Conservation (phyloP, 768 basidiomycete genomes). For the Hygrophorus russula region DNA sequence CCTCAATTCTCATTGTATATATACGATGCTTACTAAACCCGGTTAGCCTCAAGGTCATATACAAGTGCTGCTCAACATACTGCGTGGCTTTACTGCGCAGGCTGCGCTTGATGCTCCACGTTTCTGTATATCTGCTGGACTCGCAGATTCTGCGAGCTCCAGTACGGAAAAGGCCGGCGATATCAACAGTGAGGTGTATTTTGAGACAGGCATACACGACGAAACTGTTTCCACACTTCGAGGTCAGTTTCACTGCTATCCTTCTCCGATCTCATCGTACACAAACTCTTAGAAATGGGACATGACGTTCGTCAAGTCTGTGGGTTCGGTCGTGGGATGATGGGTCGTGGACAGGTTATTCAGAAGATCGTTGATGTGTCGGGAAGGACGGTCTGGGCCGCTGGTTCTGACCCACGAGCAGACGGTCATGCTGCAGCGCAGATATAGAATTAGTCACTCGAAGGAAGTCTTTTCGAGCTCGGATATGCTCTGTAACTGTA, state of each 20-base stretch:
- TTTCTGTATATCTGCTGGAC: constrained; percentile 88
- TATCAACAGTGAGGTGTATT: constrained; percentile 75
- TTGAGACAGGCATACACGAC: constrained; percentile 71
- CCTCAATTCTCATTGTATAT: neutral
- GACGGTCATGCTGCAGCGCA: constrained; percentile 86
- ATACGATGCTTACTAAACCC: neutral
- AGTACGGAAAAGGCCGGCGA: constrained; percentile 44
- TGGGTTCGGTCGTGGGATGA: constrained; percentile 50
- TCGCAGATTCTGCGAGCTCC: constrained; percentile 44
- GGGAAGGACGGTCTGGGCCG: constrained; percentile 83
- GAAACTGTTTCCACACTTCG: constrained; percentile 55
- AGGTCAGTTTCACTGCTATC: constrained; percentile 29
- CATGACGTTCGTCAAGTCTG: constrained; percentile 61
- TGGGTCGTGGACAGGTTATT: constrained; percentile 87
- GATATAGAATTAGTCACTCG: constrained; percentile 33
- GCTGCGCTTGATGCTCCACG: constrained; percentile 89
- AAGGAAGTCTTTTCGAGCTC: neutral
- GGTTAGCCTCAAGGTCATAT: constrained; percentile 87
- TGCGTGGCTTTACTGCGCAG: constrained; percentile 81
- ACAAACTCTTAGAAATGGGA: constrained; percentile 58
- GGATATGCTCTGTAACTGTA: neutral
- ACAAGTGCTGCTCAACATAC: constrained; percentile 84
- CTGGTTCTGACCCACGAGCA: constrained; percentile 80
- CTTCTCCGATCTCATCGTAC: constrained; percentile 1
- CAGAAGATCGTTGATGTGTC: constrained; percentile 60